These are phyloP conservation scores for Fraxinus quadrangulata DNA, from an alignment of 257 asterid genomes.

Conservation along the genomic window DNA sequence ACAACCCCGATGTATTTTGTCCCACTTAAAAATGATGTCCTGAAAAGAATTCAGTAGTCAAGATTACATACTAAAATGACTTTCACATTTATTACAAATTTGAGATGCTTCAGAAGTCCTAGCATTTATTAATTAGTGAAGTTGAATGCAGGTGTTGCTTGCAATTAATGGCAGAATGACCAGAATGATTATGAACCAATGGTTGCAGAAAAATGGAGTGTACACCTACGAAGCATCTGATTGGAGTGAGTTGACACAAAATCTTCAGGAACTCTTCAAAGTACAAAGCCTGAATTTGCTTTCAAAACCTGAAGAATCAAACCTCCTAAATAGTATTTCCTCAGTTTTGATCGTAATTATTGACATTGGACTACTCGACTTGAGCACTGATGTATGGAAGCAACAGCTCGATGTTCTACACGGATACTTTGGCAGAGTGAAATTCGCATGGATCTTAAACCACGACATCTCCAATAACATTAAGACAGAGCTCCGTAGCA, in stretches of 20 bases:
- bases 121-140: conserved; percentile 25
- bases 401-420: conserved; percentile 77
- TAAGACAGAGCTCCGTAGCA: conserved; percentile 66
- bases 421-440: conserved; percentile 47
- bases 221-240: conserved; percentile 64
- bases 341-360: conserved; percentile 49
- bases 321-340: conserved; percentile 19
- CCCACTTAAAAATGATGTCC: not conserved
- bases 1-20: not conserved
- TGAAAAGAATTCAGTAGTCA: not conserved
- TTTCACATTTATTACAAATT: not conserved
- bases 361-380: conserved; percentile 75
- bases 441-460: conserved; percentile 78
- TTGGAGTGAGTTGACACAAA: conserved; percentile 75
- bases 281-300: conserved; percentile 26
- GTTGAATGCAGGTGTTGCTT: conserved; percentile 75
- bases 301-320: conserved; percentile 34
- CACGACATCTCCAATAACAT: conserved; percentile 64
- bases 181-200: conserved; percentile 50
- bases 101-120: not conserved
- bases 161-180: conserved; percentile 80
- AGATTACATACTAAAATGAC: not conserved
- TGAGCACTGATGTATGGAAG: conserved; percentile 73
- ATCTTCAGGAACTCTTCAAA: conserved; percentile 51
- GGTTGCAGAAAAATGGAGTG: conserved; percentile 67